A percentile compares a stretch with the other conserved stretches of the same genome.
These are phyloP conservation scores for Ampelocalamus luodianensis DNA, from an alignment of 176 grass and related monocot species.

Conservation along the genomic window DNA sequence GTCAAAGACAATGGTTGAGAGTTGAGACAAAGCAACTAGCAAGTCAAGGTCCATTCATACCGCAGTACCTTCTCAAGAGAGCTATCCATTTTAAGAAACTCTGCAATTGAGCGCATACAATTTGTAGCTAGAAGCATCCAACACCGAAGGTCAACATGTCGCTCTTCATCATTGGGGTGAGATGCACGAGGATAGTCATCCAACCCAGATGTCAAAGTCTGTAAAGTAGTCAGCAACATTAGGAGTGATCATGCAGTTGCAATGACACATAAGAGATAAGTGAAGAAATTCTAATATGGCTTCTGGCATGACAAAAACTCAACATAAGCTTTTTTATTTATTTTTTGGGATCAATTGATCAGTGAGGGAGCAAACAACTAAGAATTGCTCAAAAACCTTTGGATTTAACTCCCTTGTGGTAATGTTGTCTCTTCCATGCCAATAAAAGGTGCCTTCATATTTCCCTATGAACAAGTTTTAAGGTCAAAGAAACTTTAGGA, in stretches of 20 bases:
- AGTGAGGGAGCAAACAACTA: constrained; percentile 32
- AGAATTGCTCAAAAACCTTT: constrained; percentile 61
- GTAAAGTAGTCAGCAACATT: constrained; percentile 43
- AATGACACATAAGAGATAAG: constrained; percentile 24
- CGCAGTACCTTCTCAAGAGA: constrained; percentile 66
- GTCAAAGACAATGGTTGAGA: constrained; percentile 11
- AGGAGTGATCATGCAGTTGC: constrained; percentile 5
- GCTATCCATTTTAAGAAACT: constrained; percentile 71
- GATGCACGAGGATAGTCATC: constrained; percentile 98
- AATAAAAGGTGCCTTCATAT: constrained; percentile 82
- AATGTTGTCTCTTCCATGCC: constrained; percentile 96
- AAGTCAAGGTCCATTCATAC: constrained; percentile 35
- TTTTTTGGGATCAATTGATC: constrained; percentile 21
- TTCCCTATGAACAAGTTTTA: constrained; percentile 59
- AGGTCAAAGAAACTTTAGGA: constrained; percentile 4
- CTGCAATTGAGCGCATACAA: constrained; percentile 82
- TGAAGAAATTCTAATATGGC: constrained; percentile 28
- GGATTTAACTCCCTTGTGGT: constrained; percentile 86
- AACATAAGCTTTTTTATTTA: constrained; percentile 21
- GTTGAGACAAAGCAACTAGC: constrained; percentile 14
- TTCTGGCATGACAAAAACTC: constrained; percentile 6
- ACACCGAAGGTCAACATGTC: constrained; percentile 87
- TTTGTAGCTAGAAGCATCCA: constrained; percentile 97
- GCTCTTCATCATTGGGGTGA: constrained; percentile 90
- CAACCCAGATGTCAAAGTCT: constrained; percentile 95